Conservation (phyloP, 2,329 filamentous ascomycete species). For the Thermothelomyces thermophilus region DNA sequence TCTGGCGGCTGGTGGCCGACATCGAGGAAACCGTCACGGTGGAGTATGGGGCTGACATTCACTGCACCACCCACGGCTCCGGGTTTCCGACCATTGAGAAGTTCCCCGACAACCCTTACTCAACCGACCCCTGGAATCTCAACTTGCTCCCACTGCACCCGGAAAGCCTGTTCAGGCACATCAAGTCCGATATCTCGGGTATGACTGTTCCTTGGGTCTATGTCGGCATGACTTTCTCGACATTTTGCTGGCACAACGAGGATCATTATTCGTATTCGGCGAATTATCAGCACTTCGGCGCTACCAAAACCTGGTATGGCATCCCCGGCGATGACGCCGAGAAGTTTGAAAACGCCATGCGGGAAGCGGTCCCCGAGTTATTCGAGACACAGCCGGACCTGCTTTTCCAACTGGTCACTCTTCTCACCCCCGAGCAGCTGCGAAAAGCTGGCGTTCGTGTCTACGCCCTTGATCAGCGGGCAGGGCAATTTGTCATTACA, state of each 20-base stretch:
- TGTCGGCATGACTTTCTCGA: constrained; percentile 98
- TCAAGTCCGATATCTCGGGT: constrained; percentile 96
- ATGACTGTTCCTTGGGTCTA: constrained; percentile 99
- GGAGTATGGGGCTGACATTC: constrained; percentile 96
- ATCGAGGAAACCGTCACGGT: constrained; percentile 95
- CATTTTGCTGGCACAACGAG: constrained; percentile 99
- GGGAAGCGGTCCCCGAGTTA: constrained; percentile 86
- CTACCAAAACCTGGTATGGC: constrained; percentile 98
- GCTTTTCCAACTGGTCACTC: constrained; percentile 92
- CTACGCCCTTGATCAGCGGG: constrained; percentile 90
- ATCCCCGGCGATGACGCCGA: constrained; percentile 90
- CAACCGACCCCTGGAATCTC: constrained; percentile 90
- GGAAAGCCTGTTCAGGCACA: constrained; percentile 91
- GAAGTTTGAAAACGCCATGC: constrained; percentile 94
- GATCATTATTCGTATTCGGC: constrained; percentile 97
- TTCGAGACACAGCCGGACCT: constrained; percentile 97
- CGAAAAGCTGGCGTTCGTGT: constrained; percentile 89
- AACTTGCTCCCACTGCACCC: constrained; percentile 85
- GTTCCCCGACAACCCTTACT: constrained; percentile 79
- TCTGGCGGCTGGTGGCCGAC: constrained; percentile 91
- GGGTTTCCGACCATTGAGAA: constrained; percentile 93
- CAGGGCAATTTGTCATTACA: constrained; percentile 92
- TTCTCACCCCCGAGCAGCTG: constrained; percentile 87
- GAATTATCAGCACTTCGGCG: constrained; percentile 97
- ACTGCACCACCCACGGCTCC: constrained; percentile 95